Evolutionary conservation across 208 protist species (phyloP).

Genomic region (Sergeia podlipaevii): DNA sequence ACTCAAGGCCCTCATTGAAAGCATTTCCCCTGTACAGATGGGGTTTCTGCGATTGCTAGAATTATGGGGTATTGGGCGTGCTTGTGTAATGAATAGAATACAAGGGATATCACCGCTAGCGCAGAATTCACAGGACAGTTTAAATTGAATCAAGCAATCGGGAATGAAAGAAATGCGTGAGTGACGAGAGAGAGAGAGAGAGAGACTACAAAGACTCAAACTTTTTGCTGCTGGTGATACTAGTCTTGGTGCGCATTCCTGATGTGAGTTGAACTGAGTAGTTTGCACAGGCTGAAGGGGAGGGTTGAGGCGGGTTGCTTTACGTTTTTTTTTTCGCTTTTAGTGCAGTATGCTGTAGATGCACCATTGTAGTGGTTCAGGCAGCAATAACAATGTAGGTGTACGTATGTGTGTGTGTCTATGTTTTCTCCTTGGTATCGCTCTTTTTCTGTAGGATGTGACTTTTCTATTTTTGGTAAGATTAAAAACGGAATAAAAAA

Average conservation of each 20-base stretch:
- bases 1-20: constrained; percentile 44
- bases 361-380: too few relatives aligned
- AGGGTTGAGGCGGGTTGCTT: too few relatives aligned
- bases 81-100: constrained; percentile 20
- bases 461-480: neutral
- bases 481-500: neutral
- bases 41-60: constrained; percentile 71
- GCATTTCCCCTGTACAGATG: constrained; percentile 36
- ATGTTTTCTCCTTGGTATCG: too few relatives aligned
- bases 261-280: too few relatives aligned
- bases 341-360: too few relatives aligned
- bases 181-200: neutral
- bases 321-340: too few relatives aligned
- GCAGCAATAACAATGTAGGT: too few relatives aligned
- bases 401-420: too few relatives aligned
- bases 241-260: neutral
- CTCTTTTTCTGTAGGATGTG: too few relatives aligned
- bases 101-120: neutral
- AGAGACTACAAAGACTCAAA: neutral
- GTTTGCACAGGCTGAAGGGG: too few relatives aligned
- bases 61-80: constrained; percentile 80
- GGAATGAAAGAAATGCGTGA: neutral
- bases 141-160: neutral
- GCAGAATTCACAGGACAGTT: neutral
- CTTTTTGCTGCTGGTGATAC: neutral